phyloP scores from a whole-genome alignment of 495 filamentous ascomycete species.

The Paragyromitra xinjiangensis region DNA sequence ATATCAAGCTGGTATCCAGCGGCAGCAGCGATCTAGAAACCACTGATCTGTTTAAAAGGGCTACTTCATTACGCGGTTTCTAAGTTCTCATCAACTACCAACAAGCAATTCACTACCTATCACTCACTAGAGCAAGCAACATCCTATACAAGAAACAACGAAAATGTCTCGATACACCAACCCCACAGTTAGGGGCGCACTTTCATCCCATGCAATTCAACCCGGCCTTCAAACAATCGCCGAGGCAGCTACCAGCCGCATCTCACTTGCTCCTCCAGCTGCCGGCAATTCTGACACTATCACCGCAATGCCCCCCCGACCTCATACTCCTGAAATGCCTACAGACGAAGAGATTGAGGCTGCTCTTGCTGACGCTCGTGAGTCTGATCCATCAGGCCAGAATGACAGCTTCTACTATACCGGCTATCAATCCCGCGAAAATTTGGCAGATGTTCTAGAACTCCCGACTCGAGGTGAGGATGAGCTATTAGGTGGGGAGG shows the following conservation, averaged over 20 bases:
- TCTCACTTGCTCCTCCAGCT: slow-evolving; percentile 6
- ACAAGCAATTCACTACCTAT: too few species aligned
- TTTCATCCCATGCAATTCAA: neutral
- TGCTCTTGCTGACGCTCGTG: slow-evolving; percentile 13
- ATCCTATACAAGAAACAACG: neutral
- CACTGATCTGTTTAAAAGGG: too few species aligned
- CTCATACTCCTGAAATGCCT: neutral
- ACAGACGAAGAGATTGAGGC: slow-evolving; percentile 25
- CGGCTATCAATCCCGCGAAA: slow-evolving; percentile 17
- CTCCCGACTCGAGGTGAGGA: neutral
- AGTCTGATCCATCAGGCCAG: slow-evolving; percentile 3
- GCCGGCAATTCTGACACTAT: neutral
- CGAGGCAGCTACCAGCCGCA: neutral
- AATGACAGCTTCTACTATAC: slow-evolving; percentile 18
- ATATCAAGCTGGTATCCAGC: too few species aligned
- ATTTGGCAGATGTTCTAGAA: neutral
- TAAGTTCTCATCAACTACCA: too few species aligned
- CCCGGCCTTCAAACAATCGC: neutral
- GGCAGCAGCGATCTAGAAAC: too few species aligned
- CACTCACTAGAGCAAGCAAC: too few species aligned
- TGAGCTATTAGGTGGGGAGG: neutral
- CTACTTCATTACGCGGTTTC: too few species aligned
- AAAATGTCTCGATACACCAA: neutral
- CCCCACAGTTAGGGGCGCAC: too few species aligned
- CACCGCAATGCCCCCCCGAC: neutral